Base-by-base conservation (phyloP, 83 land plant species). In the Picea mariana region DNA sequence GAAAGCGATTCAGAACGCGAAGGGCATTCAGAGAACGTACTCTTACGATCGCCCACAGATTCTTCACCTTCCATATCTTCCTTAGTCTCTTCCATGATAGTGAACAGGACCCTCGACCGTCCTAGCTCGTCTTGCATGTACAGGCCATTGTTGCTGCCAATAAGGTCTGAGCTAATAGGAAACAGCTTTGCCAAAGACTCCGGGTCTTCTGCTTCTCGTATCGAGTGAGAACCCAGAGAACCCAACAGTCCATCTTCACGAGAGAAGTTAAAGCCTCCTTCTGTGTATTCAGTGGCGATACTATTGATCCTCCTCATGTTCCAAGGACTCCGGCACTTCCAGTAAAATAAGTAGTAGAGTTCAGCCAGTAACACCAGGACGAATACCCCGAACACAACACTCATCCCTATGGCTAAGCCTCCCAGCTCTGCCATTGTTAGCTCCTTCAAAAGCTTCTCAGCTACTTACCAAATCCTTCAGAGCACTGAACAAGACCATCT, bases 261-360 rank as follows among this genome's bases (percentile, higher is more conserved):
- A 0, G 77, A 49, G 27, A 75, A 21, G 13, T 75, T 24, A 1
- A 75, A 75, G 0, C 27, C 77, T 9, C 77, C 44, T 9, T 47
- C 77, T 75, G 26, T 40, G 60, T 4, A 58, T 20, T 75, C 60
- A n/a, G 49, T 55, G 44, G 21, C 55, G 0, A 42, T 15, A n/a
- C 9, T 75, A 47, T 5, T 21, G 27, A 75, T 75, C 13, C 77
- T 75, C 23, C 77, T n/a, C 27, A 23, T 75, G 58, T 44, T 75
- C 58, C 77, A 49, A 0, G 23, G 26, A 24, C 77, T 75, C 23
- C 44, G 24, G 26, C 77, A n/a, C 27, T 75, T 75, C 77, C 77
- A 75, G 77, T 75, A 75, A 23, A 75, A 75, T 6, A 75, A 23
- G n/a, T 75, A 75, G 23, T 44, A 75, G 13, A 75, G 21, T 42